Evolutionary conservation across 352 stramenopile species (phyloP).

Genomic region (Globisporangium emineosum): DNA sequence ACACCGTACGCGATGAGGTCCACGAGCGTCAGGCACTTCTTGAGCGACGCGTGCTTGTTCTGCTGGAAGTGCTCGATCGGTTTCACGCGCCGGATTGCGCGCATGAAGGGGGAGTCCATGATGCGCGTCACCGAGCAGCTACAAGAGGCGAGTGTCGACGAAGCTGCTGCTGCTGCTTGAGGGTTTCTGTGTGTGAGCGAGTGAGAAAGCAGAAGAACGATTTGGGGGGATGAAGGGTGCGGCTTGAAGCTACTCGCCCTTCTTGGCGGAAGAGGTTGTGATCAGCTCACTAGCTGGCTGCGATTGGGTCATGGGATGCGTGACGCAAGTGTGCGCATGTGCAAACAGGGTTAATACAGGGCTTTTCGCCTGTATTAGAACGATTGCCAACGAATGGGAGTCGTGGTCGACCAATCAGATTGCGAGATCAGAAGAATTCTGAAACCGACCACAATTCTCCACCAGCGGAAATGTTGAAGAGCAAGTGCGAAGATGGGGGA

Average conservation of each 20-base stretch:
- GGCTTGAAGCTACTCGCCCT: background rate
- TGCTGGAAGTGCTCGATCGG: slow-evolving; percentile 56
- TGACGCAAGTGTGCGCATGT: background rate
- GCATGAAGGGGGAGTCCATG: slow-evolving; percentile 48
- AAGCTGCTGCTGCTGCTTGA: background rate
- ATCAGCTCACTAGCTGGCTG: no score
- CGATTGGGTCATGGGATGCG: no score
- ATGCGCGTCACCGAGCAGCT: background rate
- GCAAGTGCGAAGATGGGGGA: no score
- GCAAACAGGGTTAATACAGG: background rate
- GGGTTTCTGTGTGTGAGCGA: no score
- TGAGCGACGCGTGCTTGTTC: slow-evolving; percentile 29
- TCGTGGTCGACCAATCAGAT: background rate
- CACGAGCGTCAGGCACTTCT: slow-evolving; percentile 66
- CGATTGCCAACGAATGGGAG: background rate
- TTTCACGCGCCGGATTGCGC: slow-evolving; percentile 64
- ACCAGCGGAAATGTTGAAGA: no score
- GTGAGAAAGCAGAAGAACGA: background rate
- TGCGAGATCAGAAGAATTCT: background rate
- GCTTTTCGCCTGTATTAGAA: background rate
- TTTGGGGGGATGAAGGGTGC: background rate
- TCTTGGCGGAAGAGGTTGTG: background rate
- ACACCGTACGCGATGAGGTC: slow-evolving; percentile 89
- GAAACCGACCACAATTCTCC: background rate
- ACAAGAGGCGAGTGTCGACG: no score